Evolutionary conservation across 768 basidiomycete genomes (phyloP), one percentile per base, ranked within the genome.

Genomic region (Boletellus emodensis): DNA sequence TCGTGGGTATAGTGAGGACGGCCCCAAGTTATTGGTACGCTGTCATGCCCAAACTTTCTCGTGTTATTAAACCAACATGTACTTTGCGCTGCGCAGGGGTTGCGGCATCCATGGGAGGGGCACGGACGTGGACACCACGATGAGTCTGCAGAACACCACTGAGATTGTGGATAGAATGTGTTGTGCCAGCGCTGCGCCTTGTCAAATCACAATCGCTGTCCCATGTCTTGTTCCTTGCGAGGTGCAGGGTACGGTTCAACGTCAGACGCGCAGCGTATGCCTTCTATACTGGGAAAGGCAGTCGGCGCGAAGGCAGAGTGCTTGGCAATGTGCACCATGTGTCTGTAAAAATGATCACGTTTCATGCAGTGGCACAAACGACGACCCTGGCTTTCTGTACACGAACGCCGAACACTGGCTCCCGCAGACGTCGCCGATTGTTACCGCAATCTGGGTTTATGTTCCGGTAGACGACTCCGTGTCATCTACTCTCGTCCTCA

Each of bases 11-110:
- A 90, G 88, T 59, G 79, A 90, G 75, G 88, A 90, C 58, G 88
- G 87, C 39, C 75, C 80, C 22, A 89, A 88, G 61, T 62, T 91
- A 28, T 56, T 91, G 65, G 88, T 90, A 68, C 34, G 51, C 47
- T 14, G n/a, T 12, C 44, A 14, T 35, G n/a, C 12, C 1, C 33
- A 26, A 35, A 13, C 30, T 18, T 9, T 15, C 18, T 17, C 14
- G 15, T 38, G 17, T 33, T 17, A 8, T 26, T 22, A 4, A 37
- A 33, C 48, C 26, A 3, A 36, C 33, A 12, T 10, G 17, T n/a
- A 4, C 32, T 15, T 32, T 34, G 4, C 3, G 11, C 22, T 24
- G 9, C 57, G 13, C 47, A 84, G 82, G 81, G 81, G 26, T 69
- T 74, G 53, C 82, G 66, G 56, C 82, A 84, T 67, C 83, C 83